Base-by-base conservation (phyloP, 2,329 filamentous ascomycete species). In the Sordariomycetes sp. region DNA sequence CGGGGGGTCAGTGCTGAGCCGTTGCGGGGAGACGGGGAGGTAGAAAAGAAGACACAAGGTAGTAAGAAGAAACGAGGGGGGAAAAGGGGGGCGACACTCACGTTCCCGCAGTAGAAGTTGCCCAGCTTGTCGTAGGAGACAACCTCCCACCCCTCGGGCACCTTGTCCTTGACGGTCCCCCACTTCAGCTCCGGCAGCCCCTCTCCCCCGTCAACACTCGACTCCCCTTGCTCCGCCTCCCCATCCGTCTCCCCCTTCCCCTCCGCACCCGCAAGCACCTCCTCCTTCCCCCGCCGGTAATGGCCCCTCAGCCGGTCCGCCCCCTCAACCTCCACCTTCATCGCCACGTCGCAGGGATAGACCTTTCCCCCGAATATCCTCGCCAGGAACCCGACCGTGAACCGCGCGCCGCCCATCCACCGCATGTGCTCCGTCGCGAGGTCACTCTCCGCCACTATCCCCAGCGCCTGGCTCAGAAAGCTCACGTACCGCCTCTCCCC, bases 101-200 rank as follows among this genome's bases (percentile, higher is more conserved):
- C 84, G 68, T 96, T 99, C 60, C 94, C 94, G 35, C 86, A 88
- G 71, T 95, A 97, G 68, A 99, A 95, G 65, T 89, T 96, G 53
- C 90, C 90, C 57, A 99, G 75, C 34, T 86, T 89, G 61, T 94
- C 83, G 61, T 87, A 80, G 0, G 87, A 81, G 2, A 87, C 72
- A 22, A 86, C 72, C 60, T 87, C 78, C 90, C 94, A 99, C 52
- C 81, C 86, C 1, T 80, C 73, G 0, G 90, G 91, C 0, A 97
- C 68, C 17, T 85, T 77, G 63, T 95, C 89, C 55, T 82, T 81
- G 59, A 94, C 74, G 0, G 89, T 92, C 54, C 94, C 94, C 64
- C 89, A 95, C 64, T 81, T 79, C 42, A 97, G 74, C 6, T 78
- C 69, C 2, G 91, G 92, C 10, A 97, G 74, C 0, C 84, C 83